Conservation (phyloP, 164 flowering plant genomes). For the Cinnamomum chago region DNA sequence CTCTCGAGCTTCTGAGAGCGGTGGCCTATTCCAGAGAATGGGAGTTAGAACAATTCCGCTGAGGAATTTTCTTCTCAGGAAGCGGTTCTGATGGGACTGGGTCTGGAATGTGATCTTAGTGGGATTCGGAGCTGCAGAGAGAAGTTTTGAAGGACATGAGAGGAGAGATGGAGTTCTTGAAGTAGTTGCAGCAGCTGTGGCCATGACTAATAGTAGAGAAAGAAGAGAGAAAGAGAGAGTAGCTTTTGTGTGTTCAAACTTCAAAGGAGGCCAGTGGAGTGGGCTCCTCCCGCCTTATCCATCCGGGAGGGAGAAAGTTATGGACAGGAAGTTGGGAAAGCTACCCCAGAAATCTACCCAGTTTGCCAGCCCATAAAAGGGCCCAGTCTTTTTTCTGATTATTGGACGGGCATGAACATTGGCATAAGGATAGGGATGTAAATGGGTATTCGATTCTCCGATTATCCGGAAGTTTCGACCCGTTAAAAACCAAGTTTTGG, state of each 20-base stretch:
- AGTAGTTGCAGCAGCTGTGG: constrained; percentile 17
- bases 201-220: constrained; percentile 22
- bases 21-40: constrained; percentile 13
- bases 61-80: constrained; percentile 41
- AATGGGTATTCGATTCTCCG: too few species aligned
- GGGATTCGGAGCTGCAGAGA: constrained; percentile 3
- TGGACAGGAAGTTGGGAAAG: too few species aligned
- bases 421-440: too few species aligned
- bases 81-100: background rate
- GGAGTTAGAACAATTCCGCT: constrained; percentile 37
- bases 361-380: too few species aligned
- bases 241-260: too few species aligned
- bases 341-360: too few species aligned
- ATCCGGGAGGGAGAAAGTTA: background rate
- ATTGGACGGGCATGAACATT: too few species aligned
- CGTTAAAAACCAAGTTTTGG: too few species aligned
- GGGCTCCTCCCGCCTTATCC: constrained; percentile 7
- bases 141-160: constrained; percentile 13
- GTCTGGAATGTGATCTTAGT: background rate
- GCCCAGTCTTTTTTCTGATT: too few species aligned
- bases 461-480: too few species aligned
- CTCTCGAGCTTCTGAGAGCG: constrained; percentile 48
- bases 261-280: background rate
- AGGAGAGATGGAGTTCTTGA: background rate
- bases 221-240: constrained; percentile 9